Percentiles rank a stretch among this genome's conserved stretches.
Evolutionary conservation across 2,329 filamentous ascomycete genomes (phyloP).

Genomic region (Pseudogymnoascus sp.): DNA sequence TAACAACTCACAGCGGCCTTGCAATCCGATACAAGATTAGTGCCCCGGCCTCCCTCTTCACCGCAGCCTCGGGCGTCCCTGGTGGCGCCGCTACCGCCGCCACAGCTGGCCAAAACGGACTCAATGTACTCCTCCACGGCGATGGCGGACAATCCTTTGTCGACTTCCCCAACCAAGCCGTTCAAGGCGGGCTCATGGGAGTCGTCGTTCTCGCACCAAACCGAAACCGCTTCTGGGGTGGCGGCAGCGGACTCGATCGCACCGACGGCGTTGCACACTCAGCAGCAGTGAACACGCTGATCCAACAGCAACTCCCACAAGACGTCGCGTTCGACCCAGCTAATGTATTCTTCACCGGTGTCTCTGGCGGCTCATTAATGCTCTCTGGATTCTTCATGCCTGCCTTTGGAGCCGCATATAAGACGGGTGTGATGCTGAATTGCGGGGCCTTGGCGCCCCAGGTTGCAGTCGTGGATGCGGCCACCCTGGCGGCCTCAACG

Average conservation of each 20-base stretch:
- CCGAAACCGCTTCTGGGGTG: slow-evolving; percentile 52
- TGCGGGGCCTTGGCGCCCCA: slow-evolving; percentile 51
- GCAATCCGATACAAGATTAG: slow-evolving; percentile 51
- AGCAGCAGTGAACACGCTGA: slow-evolving; percentile 48
- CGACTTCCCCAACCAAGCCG: slow-evolving; percentile 71
- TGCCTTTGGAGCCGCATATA: slow-evolving; percentile 34
- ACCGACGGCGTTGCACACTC: slow-evolving; percentile 51
- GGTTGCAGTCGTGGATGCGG: slow-evolving; percentile 41
- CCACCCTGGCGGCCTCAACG: slow-evolving; percentile 39
- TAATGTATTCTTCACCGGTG: slow-evolving; percentile 52
- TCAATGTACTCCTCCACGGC: slow-evolving; percentile 54
- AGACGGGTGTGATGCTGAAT: slow-evolving; percentile 47
- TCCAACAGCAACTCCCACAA: slow-evolving; percentile 44
- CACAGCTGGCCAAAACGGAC: slow-evolving; percentile 37
- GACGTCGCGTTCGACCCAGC: slow-evolving; percentile 47
- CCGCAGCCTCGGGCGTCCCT: slow-evolving; percentile 42
- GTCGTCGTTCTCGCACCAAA: slow-evolving; percentile 59
- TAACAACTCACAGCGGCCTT: slow-evolving; percentile 38
- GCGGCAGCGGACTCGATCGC: slow-evolving; percentile 44
- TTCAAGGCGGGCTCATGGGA: slow-evolving; percentile 74
- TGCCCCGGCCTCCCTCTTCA: slow-evolving; percentile 49
- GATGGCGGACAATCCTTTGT: slow-evolving; percentile 60
- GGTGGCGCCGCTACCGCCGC: slow-evolving; percentile 35
- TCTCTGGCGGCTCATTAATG: slow-evolving; percentile 48
- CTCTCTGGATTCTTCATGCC: slow-evolving; percentile 54